Base-by-base conservation (phyloP, 805 yeast species). In the Sugiyamaella boreocaroliniensis region DNA sequence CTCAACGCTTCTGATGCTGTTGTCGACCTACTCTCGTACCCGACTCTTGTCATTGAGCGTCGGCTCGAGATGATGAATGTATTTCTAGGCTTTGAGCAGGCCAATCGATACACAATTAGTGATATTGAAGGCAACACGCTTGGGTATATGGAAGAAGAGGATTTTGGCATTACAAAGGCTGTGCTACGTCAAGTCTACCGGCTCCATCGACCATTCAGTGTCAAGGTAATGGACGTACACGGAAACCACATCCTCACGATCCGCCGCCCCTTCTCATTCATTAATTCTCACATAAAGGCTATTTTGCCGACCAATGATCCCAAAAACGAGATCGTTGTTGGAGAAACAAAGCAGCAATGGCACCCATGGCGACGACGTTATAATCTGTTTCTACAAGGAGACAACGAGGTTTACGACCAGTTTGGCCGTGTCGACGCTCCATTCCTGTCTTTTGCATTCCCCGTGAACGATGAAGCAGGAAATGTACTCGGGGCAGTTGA, bases 261-360 rank as follows among this genome's bases (percentile, higher is more conserved):
- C 54, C 77, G 80, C 55, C 76, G 99, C 60, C 93, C 90, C 4
- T 92, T 93, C 64, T 83, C 93, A 40, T 80, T 86, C 62, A 86
- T 93, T 58, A 93, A 93, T 66, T 89, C 97, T 1, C 92, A 85
- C 63, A 86, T 93, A 59, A 85, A 85, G 64, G 81, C 85, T 1
- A 72, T 78, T 7, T 66, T 85, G 47, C 95, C 96, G 5, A 58
- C 69, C 41, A 54, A 61, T 40, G 71, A 74, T 46, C 62, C 70
- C 19, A 59, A 69, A 22, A 71, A 70, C 12, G 77, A 75, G 0
- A 64, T 71, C 0, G 63, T 81, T 4, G 71, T 93, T 16, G 98
- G 98, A 1, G 97, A 92, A 66, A 79, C 88, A 26, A 81, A 86
- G 4, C 99, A 93, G 68, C 83, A 85, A 58, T 93, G 97, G 97